Conservation (phyloP, 805 yeast genomes). For the Saturnispora serradocipensis region DNA sequence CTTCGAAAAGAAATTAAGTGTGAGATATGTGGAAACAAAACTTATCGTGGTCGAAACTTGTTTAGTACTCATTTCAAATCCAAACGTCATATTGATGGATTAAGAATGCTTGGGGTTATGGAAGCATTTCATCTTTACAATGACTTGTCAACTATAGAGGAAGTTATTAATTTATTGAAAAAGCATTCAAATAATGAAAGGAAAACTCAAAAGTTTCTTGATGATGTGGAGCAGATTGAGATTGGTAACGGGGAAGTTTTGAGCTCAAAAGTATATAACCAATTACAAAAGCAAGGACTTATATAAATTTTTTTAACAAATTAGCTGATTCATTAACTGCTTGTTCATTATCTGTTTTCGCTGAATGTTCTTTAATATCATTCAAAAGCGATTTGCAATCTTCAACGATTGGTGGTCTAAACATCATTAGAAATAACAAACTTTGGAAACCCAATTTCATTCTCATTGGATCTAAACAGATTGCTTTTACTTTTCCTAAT, state of each 20-base stretch:
- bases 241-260: conserved; percentile 91
- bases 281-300: conserved; percentile 81
- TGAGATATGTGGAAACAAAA: conserved; percentile 75
- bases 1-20: conserved; percentile 62
- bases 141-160: conserved; percentile 58
- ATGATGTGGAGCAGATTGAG: conserved; percentile 69
- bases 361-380: conserved; percentile 34
- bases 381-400: conserved; percentile 41
- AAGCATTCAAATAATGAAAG: background rate
- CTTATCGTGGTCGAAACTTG: conserved; percentile 62
- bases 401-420: conserved; percentile 74
- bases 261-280: conserved; percentile 74
- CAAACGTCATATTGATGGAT: conserved; percentile 60
- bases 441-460: conserved; percentile 73
- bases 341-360: conserved; percentile 33
- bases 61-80: conserved; percentile 73
- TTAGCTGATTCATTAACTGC: conserved; percentile 38
- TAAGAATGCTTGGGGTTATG: conserved; percentile 65
- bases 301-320: conserved; percentile 42
- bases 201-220: conserved; percentile 32
- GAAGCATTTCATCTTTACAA: conserved; percentile 39
- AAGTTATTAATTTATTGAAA: conserved; percentile 52
- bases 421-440: conserved; percentile 74
- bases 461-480: conserved; percentile 82
- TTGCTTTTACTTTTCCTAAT: conserved; percentile 55